Conservation (phyloP, 1,284 basidiomycete species). For the Thecaphora frezii region DNA sequence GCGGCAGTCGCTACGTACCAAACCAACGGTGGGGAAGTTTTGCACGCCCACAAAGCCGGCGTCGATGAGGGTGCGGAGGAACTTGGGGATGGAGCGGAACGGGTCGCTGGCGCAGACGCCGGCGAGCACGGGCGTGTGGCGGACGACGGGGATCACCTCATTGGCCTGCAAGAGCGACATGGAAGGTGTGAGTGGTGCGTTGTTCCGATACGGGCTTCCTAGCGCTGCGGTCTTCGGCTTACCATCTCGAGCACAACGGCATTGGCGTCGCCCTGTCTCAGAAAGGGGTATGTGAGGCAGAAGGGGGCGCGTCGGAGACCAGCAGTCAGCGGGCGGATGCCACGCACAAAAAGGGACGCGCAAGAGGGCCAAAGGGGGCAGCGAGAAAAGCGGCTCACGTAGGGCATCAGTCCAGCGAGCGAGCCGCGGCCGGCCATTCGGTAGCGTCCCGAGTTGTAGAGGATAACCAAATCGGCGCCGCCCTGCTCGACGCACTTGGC, state of each 20-base stretch:
- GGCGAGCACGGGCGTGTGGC: constrained; percentile 31
- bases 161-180: constrained; percentile 10
- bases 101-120: constrained; percentile 34
- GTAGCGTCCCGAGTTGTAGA: constrained; percentile 35
- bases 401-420: constrained; percentile 32
- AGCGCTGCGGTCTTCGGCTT: not conserved
- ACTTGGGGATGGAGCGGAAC: constrained; percentile 30
- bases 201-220: not conserved
- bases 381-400: too few relatives aligned
- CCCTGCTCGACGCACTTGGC: constrained; percentile 36
- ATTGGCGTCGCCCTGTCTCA: constrained; percentile 37
- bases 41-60: constrained; percentile 33
- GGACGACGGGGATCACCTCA: constrained; percentile 27
- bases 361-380: too few relatives aligned
- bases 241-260: constrained; percentile 31
- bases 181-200: too few relatives aligned
- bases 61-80: constrained; percentile 26
- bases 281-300: too few relatives aligned
- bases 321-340: too few relatives aligned
- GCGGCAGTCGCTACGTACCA: too few relatives aligned
- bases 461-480: constrained; percentile 30
- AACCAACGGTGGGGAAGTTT: constrained; percentile 35
- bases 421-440: constrained; percentile 33
- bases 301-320: not conserved
- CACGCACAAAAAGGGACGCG: not conserved